Conservation (phyloP, 2,329 filamentous ascomycete genomes). For the Neurospora crassa region DNA sequence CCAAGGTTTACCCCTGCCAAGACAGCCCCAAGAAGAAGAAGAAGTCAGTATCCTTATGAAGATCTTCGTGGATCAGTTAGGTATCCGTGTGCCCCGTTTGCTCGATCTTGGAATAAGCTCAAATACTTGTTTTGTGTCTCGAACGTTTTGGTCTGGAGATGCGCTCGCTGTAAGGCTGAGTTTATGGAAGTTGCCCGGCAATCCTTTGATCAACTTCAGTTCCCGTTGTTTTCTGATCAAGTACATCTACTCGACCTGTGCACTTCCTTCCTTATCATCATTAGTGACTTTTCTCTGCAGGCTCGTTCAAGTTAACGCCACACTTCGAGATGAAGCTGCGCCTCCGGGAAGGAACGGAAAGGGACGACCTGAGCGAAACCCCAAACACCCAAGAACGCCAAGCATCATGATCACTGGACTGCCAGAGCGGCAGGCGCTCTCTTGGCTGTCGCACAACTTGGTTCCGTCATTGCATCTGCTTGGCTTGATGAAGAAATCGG, state of each 20-base stretch:
- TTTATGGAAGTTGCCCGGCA: no score
- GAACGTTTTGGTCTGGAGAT: background rate
- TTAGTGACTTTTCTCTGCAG: background rate
- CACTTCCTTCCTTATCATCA: no score
- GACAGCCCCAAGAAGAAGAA: background rate
- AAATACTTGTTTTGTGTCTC: background rate
- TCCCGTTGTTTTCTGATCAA: no score
- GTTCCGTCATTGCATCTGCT: background rate
- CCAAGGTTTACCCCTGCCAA: background rate
- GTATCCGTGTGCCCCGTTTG: background rate
- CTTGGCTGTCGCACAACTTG: background rate
- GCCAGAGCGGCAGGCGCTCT: background rate
- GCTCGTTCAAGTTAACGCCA: background rate
- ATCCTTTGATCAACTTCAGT: no score
- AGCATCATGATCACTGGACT: background rate
- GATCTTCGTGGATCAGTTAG: background rate
- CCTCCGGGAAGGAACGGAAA: background rate
- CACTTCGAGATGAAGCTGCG: background rate
- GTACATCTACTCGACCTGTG: no score
- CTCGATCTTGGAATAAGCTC: background rate
- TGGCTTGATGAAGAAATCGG: background rate
- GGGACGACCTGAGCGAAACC: background rate
- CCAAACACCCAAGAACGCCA: background rate
- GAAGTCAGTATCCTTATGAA: background rate
- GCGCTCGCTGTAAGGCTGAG: background rate